Evolutionary conservation across 768 basidiomycete genomes (phyloP).

Genomic region (Daedaleopsis sinensis): DNA sequence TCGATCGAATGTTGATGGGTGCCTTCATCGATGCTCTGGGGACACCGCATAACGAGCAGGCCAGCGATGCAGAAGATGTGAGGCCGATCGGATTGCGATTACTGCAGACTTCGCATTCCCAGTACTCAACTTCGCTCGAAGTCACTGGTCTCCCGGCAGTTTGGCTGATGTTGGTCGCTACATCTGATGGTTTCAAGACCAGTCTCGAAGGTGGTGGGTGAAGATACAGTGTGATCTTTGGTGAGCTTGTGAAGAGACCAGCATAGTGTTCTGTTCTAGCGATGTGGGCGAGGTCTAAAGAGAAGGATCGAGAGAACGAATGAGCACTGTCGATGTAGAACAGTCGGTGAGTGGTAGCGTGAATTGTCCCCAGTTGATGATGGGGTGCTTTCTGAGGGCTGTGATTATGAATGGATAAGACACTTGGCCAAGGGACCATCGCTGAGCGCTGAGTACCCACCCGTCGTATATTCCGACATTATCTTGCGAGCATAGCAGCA

Average conservation of each 20-base stretch:
- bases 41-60: constrained; percentile 85
- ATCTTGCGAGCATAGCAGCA: constrained; percentile 71
- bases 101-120: constrained; percentile 91
- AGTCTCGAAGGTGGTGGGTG: constrained; percentile 26
- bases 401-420: constrained; percentile 31
- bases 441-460: constrained; percentile 40
- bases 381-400: constrained; percentile 83
- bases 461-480: constrained; percentile 91
- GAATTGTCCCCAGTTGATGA: constrained; percentile 74
- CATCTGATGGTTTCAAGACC: constrained; percentile 2
- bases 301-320: constrained; percentile 60
- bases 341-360: constrained; percentile 82
- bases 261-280: constrained; percentile 85
- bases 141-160: constrained; percentile 18
- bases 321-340: constrained; percentile 72
- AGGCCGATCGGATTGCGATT: constrained; percentile 79
- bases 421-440: not conserved
- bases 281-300: constrained; percentile 65
- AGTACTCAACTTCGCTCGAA: constrained; percentile 47
- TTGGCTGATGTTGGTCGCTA: not conserved
- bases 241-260: constrained; percentile 85
- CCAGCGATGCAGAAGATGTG: constrained; percentile 65
- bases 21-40: constrained; percentile 44
- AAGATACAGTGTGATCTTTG: constrained; percentile 85
- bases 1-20: constrained; percentile 27